These are phyloP conservation scores for Ammopiptanthus mongolicus DNA, from an alignment of 306 rosid species.

Conservation along the genomic window DNA sequence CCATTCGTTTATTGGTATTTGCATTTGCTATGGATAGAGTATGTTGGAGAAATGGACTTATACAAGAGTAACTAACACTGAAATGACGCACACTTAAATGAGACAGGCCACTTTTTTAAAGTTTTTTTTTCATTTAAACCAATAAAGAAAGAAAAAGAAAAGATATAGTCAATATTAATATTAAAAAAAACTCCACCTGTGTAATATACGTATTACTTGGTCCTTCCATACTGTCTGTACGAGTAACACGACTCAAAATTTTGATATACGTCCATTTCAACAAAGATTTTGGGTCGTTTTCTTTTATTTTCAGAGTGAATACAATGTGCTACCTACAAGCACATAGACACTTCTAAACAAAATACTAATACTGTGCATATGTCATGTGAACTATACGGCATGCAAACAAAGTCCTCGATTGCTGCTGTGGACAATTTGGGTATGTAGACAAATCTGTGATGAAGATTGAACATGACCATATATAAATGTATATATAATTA, in stretches of 20 bases:
- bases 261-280: conserved; percentile 9
- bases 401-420: not conserved
- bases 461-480: not conserved
- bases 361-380: not conserved
- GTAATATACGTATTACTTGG: too few species aligned
- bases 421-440: not conserved
- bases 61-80: too few species aligned
- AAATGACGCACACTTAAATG: too few species aligned
- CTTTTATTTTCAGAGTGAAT: not conserved
- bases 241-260: not conserved
- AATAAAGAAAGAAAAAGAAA: too few species aligned
- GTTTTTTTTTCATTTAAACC: too few species aligned
- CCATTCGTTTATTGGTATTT: too few species aligned
- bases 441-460: not conserved
- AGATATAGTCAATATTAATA: too few species aligned
- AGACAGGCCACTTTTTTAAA: too few species aligned
- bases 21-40: too few species aligned
- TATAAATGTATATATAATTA: not conserved
- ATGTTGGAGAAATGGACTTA: too few species aligned
- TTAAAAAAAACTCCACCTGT: too few species aligned
- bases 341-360: not conserved
- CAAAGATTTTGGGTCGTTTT: not conserved
- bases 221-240: too few species aligned
- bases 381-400: not conserved
- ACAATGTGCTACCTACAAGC: conserved; percentile 7